Percentiles rank a stretch among this genome's conserved stretches.
Evolutionary conservation across 805 yeast genomes (phyloP).

Genomic region (Scheffersomyces amazonensis): DNA sequence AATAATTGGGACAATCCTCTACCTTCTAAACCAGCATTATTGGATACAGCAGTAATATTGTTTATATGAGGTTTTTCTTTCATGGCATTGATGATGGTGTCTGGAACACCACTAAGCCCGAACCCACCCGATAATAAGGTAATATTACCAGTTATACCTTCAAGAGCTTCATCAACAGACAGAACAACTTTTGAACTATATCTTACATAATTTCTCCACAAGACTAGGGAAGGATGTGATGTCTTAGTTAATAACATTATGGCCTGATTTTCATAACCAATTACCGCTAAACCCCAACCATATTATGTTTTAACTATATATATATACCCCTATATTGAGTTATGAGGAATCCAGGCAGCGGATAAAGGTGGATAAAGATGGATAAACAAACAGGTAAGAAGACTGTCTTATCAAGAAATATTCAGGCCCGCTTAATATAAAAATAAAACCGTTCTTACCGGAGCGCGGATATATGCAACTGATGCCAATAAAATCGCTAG

Average conservation of each 20-base stretch:
- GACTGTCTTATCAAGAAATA: background rate
- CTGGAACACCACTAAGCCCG: slow-evolving; percentile 48
- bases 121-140: slow-evolving; percentile 48
- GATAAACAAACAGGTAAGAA: background rate
- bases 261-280: background rate
- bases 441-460: background rate
- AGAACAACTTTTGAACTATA: slow-evolving; percentile 13
- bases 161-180: slow-evolving; percentile 25
- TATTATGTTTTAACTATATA: background rate
- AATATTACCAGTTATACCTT: slow-evolving; percentile 23
- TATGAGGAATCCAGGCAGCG: too few relatives aligned
- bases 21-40: slow-evolving; percentile 47
- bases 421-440: too few relatives aligned
- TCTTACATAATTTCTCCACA: background rate
- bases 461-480: background rate
- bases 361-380: background rate
- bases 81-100: slow-evolving; percentile 39
- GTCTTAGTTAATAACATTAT: background rate
- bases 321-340: too few relatives aligned
- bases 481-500: background rate
- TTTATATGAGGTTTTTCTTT: slow-evolving; percentile 26
- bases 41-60: slow-evolving; percentile 43
- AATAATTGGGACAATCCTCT: slow-evolving; percentile 42
- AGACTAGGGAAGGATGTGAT: background rate
- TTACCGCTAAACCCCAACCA: background rate